Evolutionary conservation across 2,329 filamentous ascomycete genomes (phyloP).

Genomic region (Stachybotrys echinatus): DNA sequence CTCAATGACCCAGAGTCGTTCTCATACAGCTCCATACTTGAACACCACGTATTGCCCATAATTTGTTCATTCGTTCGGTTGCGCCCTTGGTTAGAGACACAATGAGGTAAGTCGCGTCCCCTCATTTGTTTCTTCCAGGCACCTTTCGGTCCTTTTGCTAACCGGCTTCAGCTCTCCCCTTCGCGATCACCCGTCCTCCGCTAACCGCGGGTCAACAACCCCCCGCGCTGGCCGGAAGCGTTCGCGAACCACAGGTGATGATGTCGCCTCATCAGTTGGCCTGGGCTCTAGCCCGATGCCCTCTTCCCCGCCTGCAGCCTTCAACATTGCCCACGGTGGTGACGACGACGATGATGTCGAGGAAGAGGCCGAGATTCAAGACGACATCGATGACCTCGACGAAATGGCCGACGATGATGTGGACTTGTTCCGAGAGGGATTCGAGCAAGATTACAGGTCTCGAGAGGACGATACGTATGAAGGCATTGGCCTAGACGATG

Average conservation of each 20-base stretch:
- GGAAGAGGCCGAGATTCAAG: constrained; percentile 66
- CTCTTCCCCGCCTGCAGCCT: constrained; percentile 57
- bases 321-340: constrained; percentile 59
- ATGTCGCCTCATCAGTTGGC: constrained; percentile 45
- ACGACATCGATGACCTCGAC: constrained; percentile 72
- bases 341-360: constrained; percentile 70
- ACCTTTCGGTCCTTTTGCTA: no score
- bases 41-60: no score
- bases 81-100: not conserved
- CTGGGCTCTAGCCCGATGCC: constrained; percentile 57
- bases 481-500: constrained; percentile 69
- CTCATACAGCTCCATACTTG: no score
- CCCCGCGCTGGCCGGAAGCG: constrained; percentile 49
- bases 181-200: constrained; percentile 73
- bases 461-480: constrained; percentile 67
- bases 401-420: constrained; percentile 78
- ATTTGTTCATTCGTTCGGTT: no score
- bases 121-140: not conserved
- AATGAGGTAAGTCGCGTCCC: not conserved
- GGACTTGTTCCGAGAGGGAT: constrained; percentile 70
- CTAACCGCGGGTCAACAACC: constrained; percentile 66
- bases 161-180: constrained; percentile 65
- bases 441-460: constrained; percentile 65
- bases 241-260: constrained; percentile 44
- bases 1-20: not conserved